These are phyloP conservation scores for Lactarius hatsudake DNA, from an alignment of 768 basidiomycete species.

Conservation along the genomic window DNA sequence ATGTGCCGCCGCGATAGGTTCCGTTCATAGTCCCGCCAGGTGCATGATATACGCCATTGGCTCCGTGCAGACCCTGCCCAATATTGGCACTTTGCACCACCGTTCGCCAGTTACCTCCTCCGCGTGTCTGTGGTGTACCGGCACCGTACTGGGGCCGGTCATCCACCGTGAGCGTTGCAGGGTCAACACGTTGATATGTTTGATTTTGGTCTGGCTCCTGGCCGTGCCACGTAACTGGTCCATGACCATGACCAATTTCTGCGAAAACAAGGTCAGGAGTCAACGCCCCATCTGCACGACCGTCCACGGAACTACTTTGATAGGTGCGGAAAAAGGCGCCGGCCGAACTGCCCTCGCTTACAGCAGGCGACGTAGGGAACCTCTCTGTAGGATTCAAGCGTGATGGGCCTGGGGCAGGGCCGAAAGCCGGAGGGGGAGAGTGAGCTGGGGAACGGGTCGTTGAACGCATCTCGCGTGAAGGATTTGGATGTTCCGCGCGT, in stretches of 20 bases:
- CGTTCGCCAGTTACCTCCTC: not conserved
- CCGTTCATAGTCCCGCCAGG: constrained; percentile 12
- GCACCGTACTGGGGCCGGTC: constrained; percentile 11
- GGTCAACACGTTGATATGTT: constrained; percentile 4
- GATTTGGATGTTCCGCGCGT: constrained; percentile 30
- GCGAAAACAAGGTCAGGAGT: constrained; percentile 75
- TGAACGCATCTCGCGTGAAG: constrained; percentile 34
- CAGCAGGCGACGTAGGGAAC: constrained; percentile 51
- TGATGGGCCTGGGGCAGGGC: constrained; percentile 38
- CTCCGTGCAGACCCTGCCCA: constrained; percentile 1
- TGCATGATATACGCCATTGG: constrained; percentile 7
- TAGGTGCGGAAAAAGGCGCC: constrained; percentile 61
- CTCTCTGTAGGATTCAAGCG: constrained; percentile 46
- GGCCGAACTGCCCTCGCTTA: constrained; percentile 56
- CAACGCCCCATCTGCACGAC: constrained; percentile 47
- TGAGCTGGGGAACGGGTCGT: constrained; percentile 26
- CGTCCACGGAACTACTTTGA: constrained; percentile 33
- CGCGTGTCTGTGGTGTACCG: not conserved
- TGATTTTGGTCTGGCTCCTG: constrained; percentile 19
- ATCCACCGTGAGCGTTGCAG: constrained; percentile 2
- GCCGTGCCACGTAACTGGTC: constrained; percentile 31
- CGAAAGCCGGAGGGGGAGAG: constrained; percentile 31
- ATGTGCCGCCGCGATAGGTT: not conserved
- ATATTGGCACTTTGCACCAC: not conserved
- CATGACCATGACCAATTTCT: constrained; percentile 74